Conservation (phyloP, 2,329 filamentous ascomycete genomes). For the Erysiphe pisi region DNA sequence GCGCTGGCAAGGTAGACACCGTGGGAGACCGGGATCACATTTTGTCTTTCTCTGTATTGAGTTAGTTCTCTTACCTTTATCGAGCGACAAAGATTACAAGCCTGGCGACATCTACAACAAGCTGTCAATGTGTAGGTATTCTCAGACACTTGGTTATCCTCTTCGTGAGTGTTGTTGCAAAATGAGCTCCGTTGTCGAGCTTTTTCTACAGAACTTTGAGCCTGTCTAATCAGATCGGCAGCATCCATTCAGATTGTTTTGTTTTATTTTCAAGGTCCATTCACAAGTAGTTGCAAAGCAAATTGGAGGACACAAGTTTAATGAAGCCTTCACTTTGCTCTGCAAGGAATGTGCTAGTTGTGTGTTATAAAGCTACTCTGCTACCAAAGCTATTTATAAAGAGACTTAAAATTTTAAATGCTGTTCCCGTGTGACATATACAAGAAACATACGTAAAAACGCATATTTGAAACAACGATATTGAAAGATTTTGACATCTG, state of each 20-base stretch:
- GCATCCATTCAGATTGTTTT: slow-evolving; percentile 44
- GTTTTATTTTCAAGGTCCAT: too few relatives aligned
- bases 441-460: too few relatives aligned
- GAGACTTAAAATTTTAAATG: too few relatives aligned
- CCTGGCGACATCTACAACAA: slow-evolving; percentile 69
- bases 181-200: slow-evolving; percentile 35
- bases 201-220: slow-evolving; percentile 40
- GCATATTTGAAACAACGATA: too few relatives aligned
- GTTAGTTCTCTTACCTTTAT: slow-evolving; percentile 30
- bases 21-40: slow-evolving; percentile 85
- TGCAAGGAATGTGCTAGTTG: too few relatives aligned
- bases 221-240: slow-evolving; percentile 50
- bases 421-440: too few relatives aligned
- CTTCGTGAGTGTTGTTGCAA: slow-evolving; percentile 38
- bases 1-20: slow-evolving; percentile 84
- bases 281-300: too few relatives aligned
- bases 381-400: too few relatives aligned
- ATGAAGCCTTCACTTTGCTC: too few relatives aligned
- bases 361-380: too few relatives aligned
- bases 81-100: slow-evolving; percentile 38
- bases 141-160: slow-evolving; percentile 46
- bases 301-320: too few relatives aligned
- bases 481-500: too few relatives aligned
- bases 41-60: slow-evolving; percentile 65
- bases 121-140: slow-evolving; percentile 72